These are phyloP conservation scores for Solanum sitiens DNA, from an alignment of 257 asterid species.

Conservation along the genomic window DNA sequence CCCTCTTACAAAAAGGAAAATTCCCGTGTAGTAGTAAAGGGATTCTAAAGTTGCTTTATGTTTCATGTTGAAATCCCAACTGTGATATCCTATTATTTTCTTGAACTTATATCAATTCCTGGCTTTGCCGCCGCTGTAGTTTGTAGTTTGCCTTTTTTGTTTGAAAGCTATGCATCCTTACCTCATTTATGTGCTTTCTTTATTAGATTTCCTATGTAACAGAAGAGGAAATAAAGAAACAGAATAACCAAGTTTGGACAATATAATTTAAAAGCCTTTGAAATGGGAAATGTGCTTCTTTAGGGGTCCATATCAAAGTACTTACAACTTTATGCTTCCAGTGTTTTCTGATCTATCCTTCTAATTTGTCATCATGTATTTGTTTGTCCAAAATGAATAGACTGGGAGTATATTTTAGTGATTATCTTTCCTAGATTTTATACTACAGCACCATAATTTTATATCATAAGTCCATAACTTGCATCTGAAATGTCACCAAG, in stretches of 20 bases:
- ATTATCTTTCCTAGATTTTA: not conserved
- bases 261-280: not conserved
- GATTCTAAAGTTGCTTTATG: not conserved
- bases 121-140: not conserved
- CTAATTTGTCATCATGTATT: not conserved
- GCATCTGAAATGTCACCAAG: not conserved
- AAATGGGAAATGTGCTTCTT: not conserved
- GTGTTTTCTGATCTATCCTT: not conserved
- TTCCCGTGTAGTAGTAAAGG: not conserved
- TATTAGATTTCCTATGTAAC: not conserved
- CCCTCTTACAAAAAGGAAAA: not conserved
- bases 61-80: not conserved
- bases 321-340: not conserved
- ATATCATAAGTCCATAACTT: not conserved
- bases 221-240: not conserved
- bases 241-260: not conserved
- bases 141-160: not conserved
- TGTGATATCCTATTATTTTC: not conserved
- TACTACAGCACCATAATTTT: not conserved
- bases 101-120: not conserved
- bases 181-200: not conserved
- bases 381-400: not conserved
- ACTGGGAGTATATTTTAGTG: not conserved
- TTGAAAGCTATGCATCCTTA: not conserved
- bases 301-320: not conserved